Percentiles rank a stretch among this genome's conserved stretches.
Evolutionary conservation across 2,329 filamentous ascomycete species (phyloP).

Genomic region (Calonectria leucothoes): DNA sequence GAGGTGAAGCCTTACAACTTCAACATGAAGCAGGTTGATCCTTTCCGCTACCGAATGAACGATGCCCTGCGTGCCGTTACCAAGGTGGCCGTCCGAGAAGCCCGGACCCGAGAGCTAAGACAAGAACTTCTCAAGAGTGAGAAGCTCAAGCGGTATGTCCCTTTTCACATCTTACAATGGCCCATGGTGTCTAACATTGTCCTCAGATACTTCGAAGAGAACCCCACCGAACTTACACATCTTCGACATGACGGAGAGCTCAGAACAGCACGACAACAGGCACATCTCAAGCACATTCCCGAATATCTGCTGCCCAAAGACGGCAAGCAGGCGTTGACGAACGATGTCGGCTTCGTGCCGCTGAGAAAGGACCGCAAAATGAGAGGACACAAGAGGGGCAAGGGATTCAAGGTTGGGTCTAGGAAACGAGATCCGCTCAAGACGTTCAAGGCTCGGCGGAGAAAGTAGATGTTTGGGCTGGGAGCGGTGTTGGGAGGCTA

Average conservation of each 20-base stretch:
- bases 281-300: constrained; percentile 92
- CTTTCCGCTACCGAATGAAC: constrained; percentile 94
- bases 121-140: constrained; percentile 94
- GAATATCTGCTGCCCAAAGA: constrained; percentile 90
- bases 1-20: constrained; percentile 93
- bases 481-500: constrained; percentile 24
- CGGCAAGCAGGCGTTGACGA: constrained; percentile 76
- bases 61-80: constrained; percentile 93
- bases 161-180: too few relatives aligned
- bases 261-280: constrained; percentile 83
- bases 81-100: constrained; percentile 88
- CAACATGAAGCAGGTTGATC: constrained; percentile 93
- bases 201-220: constrained; percentile 88
- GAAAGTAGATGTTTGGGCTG: constrained; percentile 45
- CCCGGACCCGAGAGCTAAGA: constrained; percentile 86
- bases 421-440: constrained; percentile 87
- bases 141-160: constrained; percentile 78
- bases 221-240: constrained; percentile 88
- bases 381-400: constrained; percentile 58
- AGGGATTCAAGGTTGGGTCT: constrained; percentile 61
- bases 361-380: constrained; percentile 68
- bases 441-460: constrained; percentile 79
- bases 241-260: constrained; percentile 92
- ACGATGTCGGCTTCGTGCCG: constrained; percentile 81
- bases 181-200: not conserved